Base-by-base conservation (phyloP, 139 green algal genomes). In the Trebouxia sp. region DNA sequence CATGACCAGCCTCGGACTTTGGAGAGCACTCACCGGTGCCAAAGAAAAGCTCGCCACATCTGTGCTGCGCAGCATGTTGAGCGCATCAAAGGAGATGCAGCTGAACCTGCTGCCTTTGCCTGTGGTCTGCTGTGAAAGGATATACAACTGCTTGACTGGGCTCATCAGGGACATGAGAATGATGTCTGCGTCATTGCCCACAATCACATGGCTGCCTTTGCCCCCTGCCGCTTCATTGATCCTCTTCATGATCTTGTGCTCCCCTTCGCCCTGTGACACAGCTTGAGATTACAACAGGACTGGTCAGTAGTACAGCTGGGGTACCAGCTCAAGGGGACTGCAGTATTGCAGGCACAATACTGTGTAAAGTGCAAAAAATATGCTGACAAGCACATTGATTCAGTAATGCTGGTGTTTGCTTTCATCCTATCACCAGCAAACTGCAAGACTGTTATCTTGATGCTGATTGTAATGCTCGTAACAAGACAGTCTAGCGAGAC, bases 201-300 rank as follows among this genome's bases (percentile, higher is more conserved):
- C 48, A 32, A 85, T 58, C 28, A 56, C 70, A 80, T 95, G 91
- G 6, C 78, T 92, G 78, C 93, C 90, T 6, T 43, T 66, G 30
- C 82, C 51, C 1, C 74, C 69, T 38, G 53, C 53, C 75, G 86
- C 83, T n/a, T 85, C 78, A 66, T 91, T 86, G 51, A 97, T 83
- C 39, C 92, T 85, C 0, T 85, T 85, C 41, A 97, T 62, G 30
- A 97, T 92, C 83, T 97, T 97, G n/a, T 95, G 85, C 85, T 97
- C 94, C 2, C 94, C 94, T 84, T 97, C 94, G n/a, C 94, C 94
- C 85, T 92, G 69, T n/a, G 0, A 28, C 12, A 12, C 20, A 30
- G 15, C 26, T 66, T 53, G 3, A 53, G 1, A 1, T 26, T 53
- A n/a, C n/a, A n/a, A n/a, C n/a, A n/a, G n/a, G n/a, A n/a, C n/a